phyloP scores from a whole-genome alignment of 2,329 filamentous ascomycete species.

The Monosporascus sp. region DNA sequence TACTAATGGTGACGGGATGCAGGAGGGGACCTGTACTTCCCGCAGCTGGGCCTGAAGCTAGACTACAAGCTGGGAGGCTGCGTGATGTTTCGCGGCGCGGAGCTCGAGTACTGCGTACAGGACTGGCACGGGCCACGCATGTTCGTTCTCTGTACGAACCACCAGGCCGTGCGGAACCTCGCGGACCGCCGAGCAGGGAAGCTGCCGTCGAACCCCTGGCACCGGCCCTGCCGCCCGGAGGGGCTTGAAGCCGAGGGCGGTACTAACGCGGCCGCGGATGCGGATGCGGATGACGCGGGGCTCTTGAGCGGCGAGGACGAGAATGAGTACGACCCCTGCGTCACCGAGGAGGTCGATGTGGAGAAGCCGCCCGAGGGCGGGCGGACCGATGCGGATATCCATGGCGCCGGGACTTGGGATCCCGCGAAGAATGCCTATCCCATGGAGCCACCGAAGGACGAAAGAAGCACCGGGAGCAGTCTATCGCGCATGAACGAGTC shows the following conservation, averaged over 20 bases:
- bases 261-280: not conserved
- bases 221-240: no score
- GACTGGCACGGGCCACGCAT: slow-evolving; percentile 5
- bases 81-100: slow-evolving; percentile 2
- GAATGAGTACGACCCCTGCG: not conserved
- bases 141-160: slow-evolving; percentile 3
- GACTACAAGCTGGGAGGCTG: slow-evolving; percentile 1
- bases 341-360: not conserved
- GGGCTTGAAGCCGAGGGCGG: not conserved
- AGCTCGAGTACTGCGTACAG: slow-evolving; percentile 2
- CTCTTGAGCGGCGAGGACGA: not conserved
- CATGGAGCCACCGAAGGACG: no score
- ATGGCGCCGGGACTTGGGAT: not conserved
- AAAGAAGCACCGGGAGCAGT: no score
- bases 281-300: not conserved
- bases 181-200: not conserved
- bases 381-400: not conserved
- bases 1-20: no score
- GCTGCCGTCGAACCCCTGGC: not conserved
- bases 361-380: not conserved
- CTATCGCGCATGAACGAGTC: no score
- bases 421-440: no score
- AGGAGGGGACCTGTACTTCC: slow-evolving; percentile 3
- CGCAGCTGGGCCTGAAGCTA: not conserved
- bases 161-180: slow-evolving; percentile 4